Evolutionary conservation across 2,329 filamentous ascomycete species (phyloP).

Genomic region (Ophidiomyces ophidiicola): DNA sequence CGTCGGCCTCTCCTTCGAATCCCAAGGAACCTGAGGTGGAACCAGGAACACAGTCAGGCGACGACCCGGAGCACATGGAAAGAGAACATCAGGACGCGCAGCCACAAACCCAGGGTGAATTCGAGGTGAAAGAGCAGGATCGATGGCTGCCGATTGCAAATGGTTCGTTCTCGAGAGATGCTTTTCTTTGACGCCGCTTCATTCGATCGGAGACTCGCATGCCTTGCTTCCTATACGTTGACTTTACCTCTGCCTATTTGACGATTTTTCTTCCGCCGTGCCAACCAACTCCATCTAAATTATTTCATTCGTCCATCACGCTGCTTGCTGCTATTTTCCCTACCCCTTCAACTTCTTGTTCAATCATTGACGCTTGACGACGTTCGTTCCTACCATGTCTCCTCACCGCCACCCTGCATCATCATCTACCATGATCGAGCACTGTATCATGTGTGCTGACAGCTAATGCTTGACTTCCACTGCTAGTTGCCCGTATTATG

Average conservation of each 20-base stretch:
- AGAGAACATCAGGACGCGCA: conserved; percentile 54
- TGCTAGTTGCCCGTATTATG: conserved; percentile 97
- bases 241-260: neutral
- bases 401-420: neutral
- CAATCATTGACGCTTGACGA: too few species aligned
- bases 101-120: conserved; percentile 68
- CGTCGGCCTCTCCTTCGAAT: conserved; percentile 67
- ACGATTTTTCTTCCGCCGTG: neutral
- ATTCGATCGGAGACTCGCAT: conserved; percentile 8
- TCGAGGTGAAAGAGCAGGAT: conserved; percentile 99
- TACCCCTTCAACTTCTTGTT: too few species aligned
- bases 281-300: neutral
- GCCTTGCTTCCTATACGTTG: neutral
- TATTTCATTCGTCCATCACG: too few species aligned
- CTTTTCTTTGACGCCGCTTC: conserved; percentile 14
- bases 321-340: too few species aligned
- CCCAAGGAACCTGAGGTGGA: conserved; percentile 81
- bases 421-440: too few species aligned
- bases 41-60: conserved; percentile 84
- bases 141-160: conserved; percentile 99
- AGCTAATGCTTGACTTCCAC: conserved; percentile 92
- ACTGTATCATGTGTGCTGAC: too few species aligned
- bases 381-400: too few species aligned
- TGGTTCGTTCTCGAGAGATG: conserved; percentile 60
- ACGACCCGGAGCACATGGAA: conserved; percentile 84